Evolutionary conservation across 805 yeast species (phyloP).

Genomic region (Peterozyma toletana): DNA sequence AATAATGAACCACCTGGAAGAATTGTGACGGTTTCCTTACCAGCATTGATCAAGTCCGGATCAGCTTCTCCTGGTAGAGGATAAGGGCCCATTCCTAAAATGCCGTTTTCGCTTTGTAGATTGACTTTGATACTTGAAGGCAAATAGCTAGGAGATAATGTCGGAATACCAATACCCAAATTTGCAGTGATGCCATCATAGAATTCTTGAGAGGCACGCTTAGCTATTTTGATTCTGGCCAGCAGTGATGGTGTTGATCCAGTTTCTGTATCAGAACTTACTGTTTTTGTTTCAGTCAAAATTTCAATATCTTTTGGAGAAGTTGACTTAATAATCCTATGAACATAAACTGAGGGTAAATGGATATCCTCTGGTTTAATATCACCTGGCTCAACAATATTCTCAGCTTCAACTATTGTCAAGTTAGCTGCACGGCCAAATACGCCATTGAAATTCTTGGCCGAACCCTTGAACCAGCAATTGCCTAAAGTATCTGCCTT

Average conservation of each 20-base stretch:
- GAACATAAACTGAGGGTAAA: conserved; percentile 38
- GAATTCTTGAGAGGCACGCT: conserved; percentile 40
- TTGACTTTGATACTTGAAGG: conserved; percentile 27
- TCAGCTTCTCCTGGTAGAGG: conserved; percentile 34
- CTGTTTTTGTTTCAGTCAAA: conserved; percentile 13
- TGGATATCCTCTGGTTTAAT: conserved; percentile 37
- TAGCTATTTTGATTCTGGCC: conserved; percentile 27
- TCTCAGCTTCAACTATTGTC: conserved; percentile 45
- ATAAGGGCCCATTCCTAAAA: conserved; percentile 43
- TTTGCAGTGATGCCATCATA: conserved; percentile 34
- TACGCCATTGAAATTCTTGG: conserved; percentile 36
- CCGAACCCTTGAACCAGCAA: conserved; percentile 38
- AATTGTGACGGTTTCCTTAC: conserved; percentile 43
- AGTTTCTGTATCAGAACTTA: neutral
- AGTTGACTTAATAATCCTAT: conserved; percentile 30
- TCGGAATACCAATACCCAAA: conserved; percentile 46
- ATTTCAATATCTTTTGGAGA: conserved; percentile 36
- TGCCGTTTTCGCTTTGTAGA: conserved; percentile 42
- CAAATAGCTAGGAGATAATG: conserved; percentile 35
- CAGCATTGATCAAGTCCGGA: conserved; percentile 42
- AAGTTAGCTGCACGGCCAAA: conserved; percentile 37
- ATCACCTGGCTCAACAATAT: conserved; percentile 38
- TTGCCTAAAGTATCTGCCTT: conserved; percentile 43
- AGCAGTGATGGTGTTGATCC: conserved; percentile 2
- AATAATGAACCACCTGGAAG: conserved; percentile 38